Evolutionary conservation across 345 rosid genomes (phyloP), one percentile per base, ranked within the genome.

Genomic region (Acer campestre): DNA sequence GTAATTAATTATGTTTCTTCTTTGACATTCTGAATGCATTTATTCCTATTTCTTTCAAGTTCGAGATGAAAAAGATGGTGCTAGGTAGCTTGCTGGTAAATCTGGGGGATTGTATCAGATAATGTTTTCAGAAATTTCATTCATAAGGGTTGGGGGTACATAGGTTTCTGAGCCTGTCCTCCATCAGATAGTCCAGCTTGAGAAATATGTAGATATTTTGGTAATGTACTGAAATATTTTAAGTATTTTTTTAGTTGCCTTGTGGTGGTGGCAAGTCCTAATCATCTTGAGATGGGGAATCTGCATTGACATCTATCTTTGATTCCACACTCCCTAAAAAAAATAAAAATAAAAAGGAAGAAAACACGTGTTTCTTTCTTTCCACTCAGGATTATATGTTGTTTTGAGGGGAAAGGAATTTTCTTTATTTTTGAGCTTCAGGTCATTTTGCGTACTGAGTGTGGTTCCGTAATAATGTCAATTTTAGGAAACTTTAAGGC

Each of bases 11-110:
- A 7, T 14, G 12, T 38, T 42, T 77, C 71, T 44, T 2, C 3
- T 31, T 40, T 16, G 62, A 18, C 62, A 4, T 13, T 10, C 49
- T 29, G 3, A 76, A 77, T 31, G 17, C 23, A n/a, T 71, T 59
- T 12, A 18, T 68, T 27, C 68, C 23, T 46, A 71, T 22, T 53
- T 29, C 65, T 61, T 14, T 29, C 25, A 53, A 75, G 66, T 74
- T 27, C 51, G 63, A 65, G 42, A 62, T 49, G 22, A 25, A 65
- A 64, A 66, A 55, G 14, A 46, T 20, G 14, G 53, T 61, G 44
- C 27, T 48, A 66, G 70, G 22, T 23, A 49, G 27, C 51, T 12
- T 61, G 42, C 31, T 59, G 10, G 12, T 73, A 42, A 35, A 13
- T 42, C 7, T 4, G 31, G 22, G 59, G 18, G 22, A 35, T 62